Base-by-base conservation (phyloP, 306 rosid genomes). In the Macrotyloma uniflorum region DNA sequence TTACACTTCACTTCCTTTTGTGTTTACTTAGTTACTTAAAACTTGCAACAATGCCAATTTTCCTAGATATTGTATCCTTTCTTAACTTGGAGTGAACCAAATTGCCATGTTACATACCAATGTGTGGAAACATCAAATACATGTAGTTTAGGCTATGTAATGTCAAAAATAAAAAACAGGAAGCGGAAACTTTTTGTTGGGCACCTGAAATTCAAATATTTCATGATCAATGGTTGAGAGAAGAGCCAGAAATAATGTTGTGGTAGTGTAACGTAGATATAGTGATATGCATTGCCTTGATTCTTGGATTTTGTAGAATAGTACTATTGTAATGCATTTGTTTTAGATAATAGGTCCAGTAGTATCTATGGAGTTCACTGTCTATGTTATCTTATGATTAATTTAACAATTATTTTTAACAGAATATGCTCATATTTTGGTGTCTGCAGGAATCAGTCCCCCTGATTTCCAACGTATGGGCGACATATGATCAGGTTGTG, bases 371-470 rank as follows among this genome's bases (percentile, higher is more conserved):
- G 65, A 68, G 40, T 78, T 47, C 70, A 33, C 67, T n/a, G 2
- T 42, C 53, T 54, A 11, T 57, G 8, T 62, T 81, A 47, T 55
- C 6, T 58, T 67, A 33, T 74, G 76, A 57, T 18, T 75, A 70
- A 53, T 54, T 23, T 64, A 54, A 68, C 72, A 63, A 45, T 28
- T 9, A 38, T 51, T 63, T 62, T 75, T 58, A 66, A 77, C 72
- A 19, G 46, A 28, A 55, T 68, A 26, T 43, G 59, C 47, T 68
- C 72, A 51, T 76, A 14, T 82, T 40, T 30, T 61, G 71, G 49
- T 80, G 55, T 62, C 26, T 82, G 88, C 97, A 89, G 94, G 91
- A 89, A 75, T 80, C 85, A 73, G 26, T 82, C 85, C 66, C 88
- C 87, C 24, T 79, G 84, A 72, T 70, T 64, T 85, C 73, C 58